A percentile compares a stretch with the other conserved stretches of the same genome.
phyloP scores from a whole-genome alignment of 2,329 filamentous ascomycete species.

The Botryotinia convoluta region DNA sequence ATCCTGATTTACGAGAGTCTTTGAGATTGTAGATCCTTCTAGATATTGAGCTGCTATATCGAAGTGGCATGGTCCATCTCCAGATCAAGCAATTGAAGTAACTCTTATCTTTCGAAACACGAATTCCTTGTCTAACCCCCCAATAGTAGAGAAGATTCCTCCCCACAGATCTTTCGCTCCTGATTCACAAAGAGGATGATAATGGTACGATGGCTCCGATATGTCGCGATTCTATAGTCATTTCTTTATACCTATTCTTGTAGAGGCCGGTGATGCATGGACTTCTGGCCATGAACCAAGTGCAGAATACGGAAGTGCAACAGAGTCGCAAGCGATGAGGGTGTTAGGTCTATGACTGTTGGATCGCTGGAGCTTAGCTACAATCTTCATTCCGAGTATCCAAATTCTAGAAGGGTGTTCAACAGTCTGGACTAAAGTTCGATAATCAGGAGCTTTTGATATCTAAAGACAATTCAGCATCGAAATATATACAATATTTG shows the following conservation, averaged over 20 bases:
- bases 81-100: neutral
- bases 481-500: neutral
- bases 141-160: neutral
- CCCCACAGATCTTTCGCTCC: neutral
- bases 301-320: neutral
- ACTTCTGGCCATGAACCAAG: neutral
- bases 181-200: neutral
- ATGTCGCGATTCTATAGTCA: neutral
- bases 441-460: neutral
- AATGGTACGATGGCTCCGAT: neutral
- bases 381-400: rapidly evolving
- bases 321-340: neutral
- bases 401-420: neutral
- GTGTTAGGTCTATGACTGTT: neutral
- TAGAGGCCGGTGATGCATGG: neutral
- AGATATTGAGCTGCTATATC: neutral
- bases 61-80: neutral
- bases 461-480: neutral
- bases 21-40: rapidly evolving
- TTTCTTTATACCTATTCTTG: neutral
- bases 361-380: rapidly evolving
- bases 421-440: neutral
- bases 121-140: neutral
- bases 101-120: neutral
- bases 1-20: neutral